Evolutionary conservation across 2,329 filamentous ascomycete species (phyloP).

Genomic region (Colletotrichum filicis): DNA sequence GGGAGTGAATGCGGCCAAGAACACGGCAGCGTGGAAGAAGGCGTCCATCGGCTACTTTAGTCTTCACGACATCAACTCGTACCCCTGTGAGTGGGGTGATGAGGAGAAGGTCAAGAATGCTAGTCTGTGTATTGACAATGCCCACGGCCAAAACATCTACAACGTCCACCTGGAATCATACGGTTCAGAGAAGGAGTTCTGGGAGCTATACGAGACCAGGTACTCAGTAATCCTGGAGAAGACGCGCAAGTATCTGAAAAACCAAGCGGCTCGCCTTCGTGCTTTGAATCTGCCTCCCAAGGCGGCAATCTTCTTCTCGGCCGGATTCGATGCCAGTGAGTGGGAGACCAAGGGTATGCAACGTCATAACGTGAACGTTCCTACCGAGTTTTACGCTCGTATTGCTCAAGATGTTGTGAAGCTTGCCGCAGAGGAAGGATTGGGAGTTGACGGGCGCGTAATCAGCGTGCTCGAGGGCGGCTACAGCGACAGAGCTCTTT

Average conservation of each 20-base stretch:
- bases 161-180: conserved; percentile 94
- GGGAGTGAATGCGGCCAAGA: conserved; percentile 72
- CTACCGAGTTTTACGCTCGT: conserved; percentile 94
- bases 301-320: conserved; percentile 92
- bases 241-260: conserved; percentile 78
- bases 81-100: conserved; percentile 95
- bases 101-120: conserved; percentile 93
- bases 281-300: conserved; percentile 73
- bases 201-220: conserved; percentile 83
- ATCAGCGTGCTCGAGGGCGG: conserved; percentile 96
- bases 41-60: conserved; percentile 95
- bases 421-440: conserved; percentile 82
- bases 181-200: conserved; percentile 87
- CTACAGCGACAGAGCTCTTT: conserved; percentile 92
- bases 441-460: conserved; percentile 83
- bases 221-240: conserved; percentile 85
- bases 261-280: conserved; percentile 75
- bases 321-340: conserved; percentile 96
- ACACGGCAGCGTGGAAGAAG: conserved; percentile 81
- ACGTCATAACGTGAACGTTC: conserved; percentile 93
- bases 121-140: conserved; percentile 92
- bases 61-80: conserved; percentile 98
- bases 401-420: conserved; percentile 88
- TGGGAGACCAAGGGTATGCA: conserved; percentile 96
- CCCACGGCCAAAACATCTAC: conserved; percentile 94